Base-by-base conservation (phyloP, 805 yeast genomes). In the Maudiozyma barnettii region DNA sequence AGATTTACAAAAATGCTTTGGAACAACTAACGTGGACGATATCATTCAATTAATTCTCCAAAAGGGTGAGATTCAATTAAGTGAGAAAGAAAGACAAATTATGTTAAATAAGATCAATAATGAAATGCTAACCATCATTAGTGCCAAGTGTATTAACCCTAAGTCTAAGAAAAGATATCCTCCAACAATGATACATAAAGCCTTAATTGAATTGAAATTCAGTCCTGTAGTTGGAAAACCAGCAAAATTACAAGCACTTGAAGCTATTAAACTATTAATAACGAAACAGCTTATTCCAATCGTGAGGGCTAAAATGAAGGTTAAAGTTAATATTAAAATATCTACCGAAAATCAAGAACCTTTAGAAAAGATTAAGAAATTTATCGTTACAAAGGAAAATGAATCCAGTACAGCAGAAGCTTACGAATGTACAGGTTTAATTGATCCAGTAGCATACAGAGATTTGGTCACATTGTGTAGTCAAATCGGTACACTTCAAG, bases 1-100 rank as follows among this genome's bases (percentile, higher is more conserved):
- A 9, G 97, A 91, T 49, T 69, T 93, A 20, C 69, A 75, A 52
- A 74, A 78, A 47, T 73, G 82, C 1, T 91, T 93, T 62, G 89
- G 84, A 1, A 76, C 88, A 0, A 79, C 89, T 0, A 84, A 90
- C 56, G 74, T 77, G 12, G 86, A 89, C 59, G 73, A 74, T 33
- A 84, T 90, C 43, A 81, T 93, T 22, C 70, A 78, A 45, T 96
- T 88, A 58, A 93, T 93, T 46, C 68, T 93, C 50, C 79, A 77
- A 48, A 88, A 86, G 61, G 99, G 99, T 37, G 99, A 93, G 65
- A 82, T 93, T 54, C 98, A 93, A 64, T 75, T 93, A 46, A 88
- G 93, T 57, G 96, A 88, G 64, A 89, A 87, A 69, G 99, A 93
- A 67, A 74, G 99, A 58, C 83, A 78, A 53, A 82, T 84, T 43